These are phyloP conservation scores for Hypoxylon crocopeplum DNA, from an alignment of 495 filamentous ascomycete species.

Conservation along the genomic window DNA sequence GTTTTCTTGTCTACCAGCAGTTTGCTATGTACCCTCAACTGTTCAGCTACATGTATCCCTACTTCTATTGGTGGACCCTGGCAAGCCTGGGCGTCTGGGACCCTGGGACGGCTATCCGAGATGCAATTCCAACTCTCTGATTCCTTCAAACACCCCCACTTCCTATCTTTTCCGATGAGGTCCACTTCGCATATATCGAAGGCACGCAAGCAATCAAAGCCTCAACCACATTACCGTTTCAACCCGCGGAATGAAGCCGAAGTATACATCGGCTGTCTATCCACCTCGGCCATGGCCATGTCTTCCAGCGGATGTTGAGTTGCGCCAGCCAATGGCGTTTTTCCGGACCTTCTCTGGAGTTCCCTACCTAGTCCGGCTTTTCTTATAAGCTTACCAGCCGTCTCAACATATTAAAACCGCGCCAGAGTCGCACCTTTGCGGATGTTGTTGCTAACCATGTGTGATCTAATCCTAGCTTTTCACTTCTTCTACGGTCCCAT, in stretches of 20 bases:
- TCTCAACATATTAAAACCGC: constrained; percentile 33
- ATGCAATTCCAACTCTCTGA: constrained; percentile 11
- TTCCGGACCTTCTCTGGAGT: constrained; percentile 33
- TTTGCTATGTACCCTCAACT: constrained; percentile 14
- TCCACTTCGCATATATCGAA: constrained; percentile 25
- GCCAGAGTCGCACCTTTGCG: constrained; percentile 6
- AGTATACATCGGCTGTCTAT: constrained; percentile 27
- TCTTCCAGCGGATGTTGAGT: constrained; percentile 26
- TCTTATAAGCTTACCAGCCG: constrained; percentile 33
- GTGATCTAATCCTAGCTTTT: constrained; percentile 16
- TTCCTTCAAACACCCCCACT: constrained; percentile 7
- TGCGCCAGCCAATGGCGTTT: constrained; percentile 26
- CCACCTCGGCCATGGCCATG: constrained; percentile 31
- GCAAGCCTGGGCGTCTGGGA: background rate
- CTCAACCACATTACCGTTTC: constrained; percentile 27
- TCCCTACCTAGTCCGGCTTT: constrained; percentile 31
- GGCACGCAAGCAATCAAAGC: constrained; percentile 17
- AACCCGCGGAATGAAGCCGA: constrained; percentile 30
- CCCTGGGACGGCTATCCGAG: constrained; percentile 20
- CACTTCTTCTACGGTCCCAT: constrained; percentile 2
- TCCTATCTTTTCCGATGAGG: constrained; percentile 34
- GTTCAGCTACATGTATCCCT: constrained; percentile 18
- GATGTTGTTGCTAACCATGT: constrained; percentile 36
- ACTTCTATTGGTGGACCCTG: constrained; percentile 25
- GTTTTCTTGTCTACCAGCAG: background rate